Evolutionary conservation across 1,284 basidiomycete genomes (phyloP).

Genomic region (Wallemia hederae): DNA sequence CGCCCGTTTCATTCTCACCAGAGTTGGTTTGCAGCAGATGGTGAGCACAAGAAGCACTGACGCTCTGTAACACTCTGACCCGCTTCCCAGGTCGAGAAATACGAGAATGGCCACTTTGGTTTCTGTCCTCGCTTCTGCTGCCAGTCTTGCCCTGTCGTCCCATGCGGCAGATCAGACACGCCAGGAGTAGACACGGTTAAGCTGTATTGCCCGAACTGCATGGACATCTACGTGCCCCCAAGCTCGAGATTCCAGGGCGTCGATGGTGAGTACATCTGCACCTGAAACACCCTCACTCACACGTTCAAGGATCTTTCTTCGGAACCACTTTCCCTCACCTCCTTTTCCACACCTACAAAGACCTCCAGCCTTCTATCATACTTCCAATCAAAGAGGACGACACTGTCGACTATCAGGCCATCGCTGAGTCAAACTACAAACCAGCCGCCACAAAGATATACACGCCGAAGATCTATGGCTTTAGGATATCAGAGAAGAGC

Average conservation of each 20-base stretch:
- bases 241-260: conserved; percentile 86
- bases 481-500: conserved; percentile 25
- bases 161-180: conserved; percentile 80
- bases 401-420: conserved; percentile 34
- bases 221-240: conserved; percentile 85
- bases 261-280: conserved; percentile 35
- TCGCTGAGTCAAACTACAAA: conserved; percentile 31
- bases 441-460: conserved; percentile 61
- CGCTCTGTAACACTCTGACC: background rate
- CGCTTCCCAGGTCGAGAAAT: conserved; percentile 55
- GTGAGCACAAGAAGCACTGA: conserved; percentile 20
- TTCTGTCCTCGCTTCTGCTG: conserved; percentile 90
- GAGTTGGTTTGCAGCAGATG: conserved; percentile 81
- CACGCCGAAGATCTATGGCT: conserved; percentile 68
- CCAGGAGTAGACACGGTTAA: conserved; percentile 98
- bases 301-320: conserved; percentile 63
- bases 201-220: conserved; percentile 91
- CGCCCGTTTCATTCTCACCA: conserved; percentile 83
- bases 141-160: conserved; percentile 61
- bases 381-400: background rate
- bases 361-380: conserved; percentile 36
- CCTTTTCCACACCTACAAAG: conserved; percentile 89
- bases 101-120: conserved; percentile 74
- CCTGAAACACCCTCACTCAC: conserved; percentile 1
- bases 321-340: conserved; percentile 93